These are phyloP conservation scores for Kluyveromyces dobzhanskii DNA, from an alignment of 805 yeast species.

Conservation along the genomic window DNA sequence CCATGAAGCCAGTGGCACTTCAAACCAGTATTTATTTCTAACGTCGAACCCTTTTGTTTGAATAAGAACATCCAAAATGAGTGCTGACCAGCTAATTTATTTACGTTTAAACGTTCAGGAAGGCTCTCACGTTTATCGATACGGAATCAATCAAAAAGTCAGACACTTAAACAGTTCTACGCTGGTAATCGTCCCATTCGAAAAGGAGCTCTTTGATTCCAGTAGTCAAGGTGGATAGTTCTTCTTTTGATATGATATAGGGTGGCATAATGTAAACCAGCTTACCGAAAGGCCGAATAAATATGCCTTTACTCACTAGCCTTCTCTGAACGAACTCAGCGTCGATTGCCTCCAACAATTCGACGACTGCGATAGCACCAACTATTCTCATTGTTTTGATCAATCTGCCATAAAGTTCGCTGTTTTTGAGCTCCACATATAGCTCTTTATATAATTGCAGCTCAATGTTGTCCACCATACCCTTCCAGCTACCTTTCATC, in stretches of 20 bases:
- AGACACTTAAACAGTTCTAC: too few species aligned
- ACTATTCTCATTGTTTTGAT: constrained; percentile 14
- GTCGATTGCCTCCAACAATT: constrained; percentile 13
- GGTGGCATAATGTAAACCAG: constrained; percentile 25
- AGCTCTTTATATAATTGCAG: constrained; percentile 12
- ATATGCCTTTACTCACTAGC: constrained; percentile 13
- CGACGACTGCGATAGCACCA: constrained; percentile 22
- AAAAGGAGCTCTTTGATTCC: constrained; percentile 8
- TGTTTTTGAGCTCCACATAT: constrained; percentile 6
- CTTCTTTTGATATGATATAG: constrained; percentile 14
- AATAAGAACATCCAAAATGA: too few species aligned
- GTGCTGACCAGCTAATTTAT: too few species aligned
- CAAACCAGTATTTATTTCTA: too few species aligned
- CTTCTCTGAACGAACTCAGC: constrained; percentile 16
- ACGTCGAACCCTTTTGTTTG: too few species aligned
- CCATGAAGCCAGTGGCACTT: too few species aligned
- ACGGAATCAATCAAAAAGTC: too few species aligned
- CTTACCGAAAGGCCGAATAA: constrained; percentile 20
- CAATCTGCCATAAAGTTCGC: constrained; percentile 7
- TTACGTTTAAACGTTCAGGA: too few species aligned
- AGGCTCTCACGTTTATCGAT: too few species aligned
- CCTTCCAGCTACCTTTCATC: constrained; percentile 16
- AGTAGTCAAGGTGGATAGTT: constrained; percentile 9
- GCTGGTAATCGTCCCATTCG: constrained; percentile 2
- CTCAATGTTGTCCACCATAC: constrained; percentile 15